Evolutionary conservation across 495 filamentous ascomycete species (phyloP).

Genomic region (Hypoxylon lienhwacheense): DNA sequence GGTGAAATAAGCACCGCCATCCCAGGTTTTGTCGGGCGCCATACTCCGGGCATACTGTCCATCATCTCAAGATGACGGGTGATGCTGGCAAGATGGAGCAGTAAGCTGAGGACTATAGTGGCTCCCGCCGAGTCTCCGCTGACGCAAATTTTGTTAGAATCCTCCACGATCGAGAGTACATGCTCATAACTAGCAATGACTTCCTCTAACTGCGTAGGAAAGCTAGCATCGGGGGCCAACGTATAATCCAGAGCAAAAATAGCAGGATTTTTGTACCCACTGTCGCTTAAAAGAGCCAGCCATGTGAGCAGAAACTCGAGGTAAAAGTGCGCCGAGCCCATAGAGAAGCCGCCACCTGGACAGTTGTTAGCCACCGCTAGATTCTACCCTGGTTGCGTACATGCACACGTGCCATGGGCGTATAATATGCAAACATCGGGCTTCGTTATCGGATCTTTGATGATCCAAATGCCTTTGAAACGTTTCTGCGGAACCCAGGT

Average conservation of each 20-base stretch:
- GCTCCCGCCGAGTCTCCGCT: constrained; percentile 76
- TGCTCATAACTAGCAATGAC: constrained; percentile 66
- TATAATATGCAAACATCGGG: constrained; percentile 76
- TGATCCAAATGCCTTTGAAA: constrained; percentile 65
- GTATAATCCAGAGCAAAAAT: constrained; percentile 80
- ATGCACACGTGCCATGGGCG: constrained; percentile 59
- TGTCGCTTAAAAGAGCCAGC: constrained; percentile 57
- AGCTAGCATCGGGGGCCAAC: constrained; percentile 70
- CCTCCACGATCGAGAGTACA: constrained; percentile 55
- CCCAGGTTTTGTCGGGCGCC: constrained; percentile 44
- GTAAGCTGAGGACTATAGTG: constrained; percentile 65
- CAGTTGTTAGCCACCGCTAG: constrained; percentile 14
- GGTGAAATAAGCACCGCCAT: constrained; percentile 61
- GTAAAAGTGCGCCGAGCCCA: constrained; percentile 79
- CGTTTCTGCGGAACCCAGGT: constrained; percentile 18
- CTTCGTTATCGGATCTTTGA: constrained; percentile 49
- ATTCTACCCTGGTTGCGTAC: not conserved
- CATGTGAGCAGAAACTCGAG: constrained; percentile 75
- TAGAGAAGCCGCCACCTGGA: constrained; percentile 70
- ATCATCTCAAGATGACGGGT: constrained; percentile 38
- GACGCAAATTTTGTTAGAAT: constrained; percentile 62
- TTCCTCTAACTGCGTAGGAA: constrained; percentile 69
- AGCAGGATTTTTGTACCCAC: constrained; percentile 69
- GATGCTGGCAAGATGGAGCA: constrained; percentile 57
- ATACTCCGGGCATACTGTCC: constrained; percentile 18